Base-by-base conservation (phyloP, 2,329 filamentous ascomycete genomes). In the Bertia moriformis region DNA sequence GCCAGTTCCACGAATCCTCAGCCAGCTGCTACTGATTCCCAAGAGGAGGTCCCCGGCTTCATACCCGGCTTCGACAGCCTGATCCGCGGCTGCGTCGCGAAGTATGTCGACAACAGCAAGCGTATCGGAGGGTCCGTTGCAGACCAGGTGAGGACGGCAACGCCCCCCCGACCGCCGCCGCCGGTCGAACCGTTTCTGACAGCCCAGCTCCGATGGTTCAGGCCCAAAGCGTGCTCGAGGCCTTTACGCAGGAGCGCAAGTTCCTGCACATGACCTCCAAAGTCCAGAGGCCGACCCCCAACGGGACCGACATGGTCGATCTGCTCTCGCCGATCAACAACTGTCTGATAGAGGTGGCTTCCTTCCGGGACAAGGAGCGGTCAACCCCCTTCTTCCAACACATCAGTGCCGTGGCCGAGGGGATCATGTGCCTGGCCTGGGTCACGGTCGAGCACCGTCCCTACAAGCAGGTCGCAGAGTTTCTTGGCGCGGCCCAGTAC, bases 341-440 rank as follows among this genome's bases (percentile, higher is more conserved):
- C 43, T 77, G 82, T 40, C 80, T 94, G 45, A 78, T 83, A 51
- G 76, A 75, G 37, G 85, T 91, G 40, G 80, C 77, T 50, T 79
- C 83, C 45, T 73, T 94, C 51, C 81, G 85, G 56, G 87, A 95
- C 50, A 69, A 71, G 42, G 93, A 93, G 58, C 77, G 87, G 35
- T 75, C 73, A 5, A 80, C 81, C 2, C 70, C 78, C 2, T 65
- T 83, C 47, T 86, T 85, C 54, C 81, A 83, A 49, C 85, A 95
- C 48, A 64, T 98, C 38, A 84, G 80, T 52, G 80, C 88, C 48
- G 84, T 96, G 19, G 79, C 86, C 1, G 89, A 96, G 53, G 88
- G 88, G 46, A 88, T 94, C 47, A 81, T 85, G 53, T 79, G 87
- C 29, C 66, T 98, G 42, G 85, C 83, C 22, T 98, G 91, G 91